These are phyloP conservation scores for Gymnopus androsaceus DNA, from an alignment of 1,284 basidiomycete species.

Conservation along the genomic window DNA sequence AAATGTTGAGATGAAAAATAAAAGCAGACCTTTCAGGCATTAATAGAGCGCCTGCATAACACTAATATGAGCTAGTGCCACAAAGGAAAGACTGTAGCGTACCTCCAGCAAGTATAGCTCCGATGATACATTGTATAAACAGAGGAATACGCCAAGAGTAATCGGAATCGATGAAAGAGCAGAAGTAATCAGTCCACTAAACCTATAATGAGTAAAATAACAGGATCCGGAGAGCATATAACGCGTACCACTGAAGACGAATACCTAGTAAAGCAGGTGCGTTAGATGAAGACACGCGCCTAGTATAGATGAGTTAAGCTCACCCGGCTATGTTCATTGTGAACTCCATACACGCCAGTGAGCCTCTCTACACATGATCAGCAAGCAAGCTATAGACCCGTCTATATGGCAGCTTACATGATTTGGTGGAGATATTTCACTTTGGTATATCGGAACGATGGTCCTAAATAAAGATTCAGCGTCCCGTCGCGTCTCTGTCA, in stretches of 20 bases:
- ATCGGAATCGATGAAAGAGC: constrained; percentile 84
- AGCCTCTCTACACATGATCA: constrained; percentile 57
- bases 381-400: not conserved
- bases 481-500: not conserved
- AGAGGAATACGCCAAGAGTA: constrained; percentile 84
- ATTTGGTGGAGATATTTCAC: constrained; percentile 93
- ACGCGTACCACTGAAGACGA: constrained; percentile 86
- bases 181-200: constrained; percentile 95
- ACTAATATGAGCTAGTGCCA: too few species aligned
- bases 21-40: constrained; percentile 74
- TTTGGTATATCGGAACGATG: constrained; percentile 97
- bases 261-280: constrained; percentile 63
- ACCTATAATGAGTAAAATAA: not conserved
- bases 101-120: constrained; percentile 79
- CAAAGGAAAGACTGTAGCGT: not conserved
- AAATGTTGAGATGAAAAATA: not conserved
- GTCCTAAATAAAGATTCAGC: constrained; percentile 53
- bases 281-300: not conserved
- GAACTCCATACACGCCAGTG: constrained; percentile 95
- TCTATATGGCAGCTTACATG: constrained; percentile 60
- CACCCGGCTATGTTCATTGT: constrained; percentile 79
- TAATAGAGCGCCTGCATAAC: constrained; percentile 53
- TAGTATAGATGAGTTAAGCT: not conserved
- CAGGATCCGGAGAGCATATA: not conserved
- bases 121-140: constrained; percentile 89